A percentile compares a stretch with the other conserved stretches of the same genome.
Evolutionary conservation across 805 yeast species (phyloP).

Genomic region (Ogataea pini): DNA sequence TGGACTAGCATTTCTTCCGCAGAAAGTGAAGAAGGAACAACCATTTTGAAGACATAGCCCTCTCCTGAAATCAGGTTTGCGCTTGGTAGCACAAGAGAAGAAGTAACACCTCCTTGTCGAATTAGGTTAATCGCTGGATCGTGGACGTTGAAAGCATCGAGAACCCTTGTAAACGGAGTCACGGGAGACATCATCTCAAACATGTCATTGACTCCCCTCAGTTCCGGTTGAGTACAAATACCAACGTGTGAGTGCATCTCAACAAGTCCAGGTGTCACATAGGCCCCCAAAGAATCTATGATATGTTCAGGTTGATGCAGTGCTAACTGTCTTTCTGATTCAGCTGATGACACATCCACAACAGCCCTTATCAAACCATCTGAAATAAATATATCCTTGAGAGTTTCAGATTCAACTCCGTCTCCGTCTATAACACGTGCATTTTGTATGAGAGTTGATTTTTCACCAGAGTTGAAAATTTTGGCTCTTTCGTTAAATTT

Average conservation of each 20-base stretch:
- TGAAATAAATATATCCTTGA: neutral
- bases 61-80: neutral
- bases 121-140: neutral
- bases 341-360: neutral
- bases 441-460: neutral
- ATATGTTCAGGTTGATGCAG: neutral
- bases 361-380: neutral
- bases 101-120: neutral
- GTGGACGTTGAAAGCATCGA: neutral
- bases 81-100: neutral
- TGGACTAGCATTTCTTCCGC: slow-evolving; percentile 1
- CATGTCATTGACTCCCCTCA: neutral
- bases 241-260: slow-evolving; percentile 1
- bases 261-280: neutral
- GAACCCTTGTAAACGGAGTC: neutral
- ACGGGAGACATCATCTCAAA: slow-evolving; percentile 1
- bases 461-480: neutral
- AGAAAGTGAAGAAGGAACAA: neutral
- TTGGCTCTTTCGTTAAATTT: neutral
- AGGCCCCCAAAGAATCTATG: neutral
- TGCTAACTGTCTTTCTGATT: neutral
- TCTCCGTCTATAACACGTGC: neutral
- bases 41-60: neutral
- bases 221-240: neutral
- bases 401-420: neutral